These are phyloP conservation scores for Nakaseomyces delphensis DNA, from an alignment of 1,139 yeast species.

Conservation along the genomic window DNA sequence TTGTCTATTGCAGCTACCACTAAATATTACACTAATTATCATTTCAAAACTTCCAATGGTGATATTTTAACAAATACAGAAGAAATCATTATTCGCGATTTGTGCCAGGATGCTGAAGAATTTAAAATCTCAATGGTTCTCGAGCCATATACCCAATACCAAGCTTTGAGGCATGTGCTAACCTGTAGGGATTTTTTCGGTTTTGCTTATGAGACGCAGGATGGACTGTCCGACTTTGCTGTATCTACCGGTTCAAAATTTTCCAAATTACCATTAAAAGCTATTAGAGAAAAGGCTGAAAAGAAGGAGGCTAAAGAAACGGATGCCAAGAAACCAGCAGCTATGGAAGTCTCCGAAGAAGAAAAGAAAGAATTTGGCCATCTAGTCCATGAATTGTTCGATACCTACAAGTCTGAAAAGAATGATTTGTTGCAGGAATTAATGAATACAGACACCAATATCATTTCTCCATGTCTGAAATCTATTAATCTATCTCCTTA, in stretches of 20 bases:
- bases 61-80: constrained; percentile 15
- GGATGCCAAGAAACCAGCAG: constrained; percentile 16
- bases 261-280: constrained; percentile 20
- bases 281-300: constrained; percentile 18
- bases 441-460: constrained; percentile 22
- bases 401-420: constrained; percentile 11
- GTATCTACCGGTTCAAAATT: constrained; percentile 28
- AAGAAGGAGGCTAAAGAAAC: constrained; percentile 13
- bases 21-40: constrained; percentile 25
- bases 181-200: constrained; percentile 31
- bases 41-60: constrained; percentile 17
- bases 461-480: constrained; percentile 35
- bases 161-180: constrained; percentile 28
- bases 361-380: constrained; percentile 28
- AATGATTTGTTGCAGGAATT: constrained; percentile 17
- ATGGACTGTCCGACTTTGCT: constrained; percentile 28
- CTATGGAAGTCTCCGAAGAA: constrained; percentile 28
- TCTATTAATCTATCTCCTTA: constrained; percentile 66
- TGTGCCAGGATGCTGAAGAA: constrained; percentile 15
- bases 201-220: constrained; percentile 27
- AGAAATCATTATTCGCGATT: constrained; percentile 18
- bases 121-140: constrained; percentile 20
- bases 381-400: constrained; percentile 23
- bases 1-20: constrained; percentile 23
- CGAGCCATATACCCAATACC: constrained; percentile 27